Conservation (phyloP, 345 rosid species). For the Anacardium occidentale region DNA sequence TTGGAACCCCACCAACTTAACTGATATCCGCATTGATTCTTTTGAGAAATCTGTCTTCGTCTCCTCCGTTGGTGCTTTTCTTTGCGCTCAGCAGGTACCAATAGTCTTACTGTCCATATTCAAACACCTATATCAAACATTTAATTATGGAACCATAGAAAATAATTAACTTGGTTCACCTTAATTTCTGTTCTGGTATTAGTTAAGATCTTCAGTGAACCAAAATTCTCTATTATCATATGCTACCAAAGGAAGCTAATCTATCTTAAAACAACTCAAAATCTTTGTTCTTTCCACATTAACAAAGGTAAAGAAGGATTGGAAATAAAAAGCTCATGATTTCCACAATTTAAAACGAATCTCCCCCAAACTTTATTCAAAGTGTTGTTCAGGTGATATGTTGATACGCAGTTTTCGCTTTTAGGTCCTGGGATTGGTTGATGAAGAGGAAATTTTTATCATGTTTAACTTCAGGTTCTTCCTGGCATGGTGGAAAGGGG, state of each 20-base stretch:
- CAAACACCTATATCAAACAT: background rate
- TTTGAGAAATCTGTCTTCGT: slow-evolving; percentile 76
- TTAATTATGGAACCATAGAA: background rate
- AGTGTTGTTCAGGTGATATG: too few relatives aligned
- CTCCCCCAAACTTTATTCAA: background rate
- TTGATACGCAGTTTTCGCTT: background rate
- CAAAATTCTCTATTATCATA: background rate
- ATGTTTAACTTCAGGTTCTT: slow-evolving; percentile 46
- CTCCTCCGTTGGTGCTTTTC: slow-evolving; percentile 74
- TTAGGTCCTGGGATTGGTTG: background rate
- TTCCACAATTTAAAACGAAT: too few relatives aligned
- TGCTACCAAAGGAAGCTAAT: background rate
- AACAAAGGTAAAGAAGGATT: too few relatives aligned
- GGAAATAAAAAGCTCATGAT: too few relatives aligned
- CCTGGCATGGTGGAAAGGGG: slow-evolving; percentile 92
- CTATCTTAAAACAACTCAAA: background rate
- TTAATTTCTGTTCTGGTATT: background rate
- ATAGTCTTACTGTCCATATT: background rate
- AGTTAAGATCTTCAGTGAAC: background rate
- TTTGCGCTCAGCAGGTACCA: slow-evolving; percentile 81
- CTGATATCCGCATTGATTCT: slow-evolving; percentile 63
- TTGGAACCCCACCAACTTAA: slow-evolving; percentile 54
- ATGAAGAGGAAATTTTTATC: background rate
- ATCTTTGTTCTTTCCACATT: too few relatives aligned
- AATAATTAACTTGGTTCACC: background rate